These are phyloP conservation scores for Hemileccinum rubropunctum DNA, from an alignment of 768 basidiomycete genomes.

Conservation along the genomic window DNA sequence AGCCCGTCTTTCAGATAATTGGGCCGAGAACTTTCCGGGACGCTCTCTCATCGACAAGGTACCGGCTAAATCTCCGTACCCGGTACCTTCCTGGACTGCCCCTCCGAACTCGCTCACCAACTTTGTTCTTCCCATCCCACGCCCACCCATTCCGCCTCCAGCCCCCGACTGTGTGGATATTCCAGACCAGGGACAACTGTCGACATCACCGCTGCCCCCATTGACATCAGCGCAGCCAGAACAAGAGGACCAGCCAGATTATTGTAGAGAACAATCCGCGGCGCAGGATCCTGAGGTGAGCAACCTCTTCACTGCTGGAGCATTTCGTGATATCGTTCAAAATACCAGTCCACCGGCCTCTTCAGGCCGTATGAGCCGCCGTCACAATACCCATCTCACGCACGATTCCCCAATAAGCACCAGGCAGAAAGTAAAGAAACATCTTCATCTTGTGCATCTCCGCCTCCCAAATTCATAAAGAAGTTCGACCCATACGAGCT, in stretches of 20 bases:
- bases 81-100: slow-evolving; percentile 21
- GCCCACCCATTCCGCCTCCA: slow-evolving; percentile 2
- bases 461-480: slow-evolving; percentile 20
- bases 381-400: slow-evolving; percentile 17
- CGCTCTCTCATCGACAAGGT: not conserved
- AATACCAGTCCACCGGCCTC: slow-evolving; percentile 8
- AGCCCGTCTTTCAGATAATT: slow-evolving; percentile 20
- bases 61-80: slow-evolving; percentile 28
- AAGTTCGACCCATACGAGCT: slow-evolving; percentile 31
- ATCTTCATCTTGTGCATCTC: not conserved
- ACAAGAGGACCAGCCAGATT: not conserved
- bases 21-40: slow-evolving; percentile 23
- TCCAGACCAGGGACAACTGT: not conserved
- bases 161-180: not conserved
- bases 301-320: not conserved
- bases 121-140: slow-evolving; percentile 26
- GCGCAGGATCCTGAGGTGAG: slow-evolving; percentile 5
- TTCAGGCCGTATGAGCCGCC: slow-evolving; percentile 30
- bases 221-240: not conserved
- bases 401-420: slow-evolving; percentile 2
- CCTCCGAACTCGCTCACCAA: slow-evolving; percentile 17
- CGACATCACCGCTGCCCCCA: not conserved
- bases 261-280: not conserved
- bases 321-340: not conserved
- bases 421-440: not conserved